Conservation (phyloP, 176 grass and related monocot genomes). For the Ampelocalamus luodianensis region DNA sequence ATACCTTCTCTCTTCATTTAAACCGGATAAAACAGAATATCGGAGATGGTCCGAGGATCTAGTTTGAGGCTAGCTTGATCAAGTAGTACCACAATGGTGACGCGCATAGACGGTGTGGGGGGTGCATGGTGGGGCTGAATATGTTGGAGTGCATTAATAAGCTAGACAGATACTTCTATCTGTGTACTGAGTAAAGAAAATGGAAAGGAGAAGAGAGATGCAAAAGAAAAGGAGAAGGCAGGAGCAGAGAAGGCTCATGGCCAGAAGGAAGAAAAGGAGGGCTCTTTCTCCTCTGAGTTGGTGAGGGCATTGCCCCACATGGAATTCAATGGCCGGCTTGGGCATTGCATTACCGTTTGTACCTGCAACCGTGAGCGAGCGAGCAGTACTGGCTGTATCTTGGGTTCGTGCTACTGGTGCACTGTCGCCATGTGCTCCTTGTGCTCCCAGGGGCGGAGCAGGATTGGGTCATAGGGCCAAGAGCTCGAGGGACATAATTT, state of each 20-base stretch:
- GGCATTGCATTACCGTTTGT: neutral
- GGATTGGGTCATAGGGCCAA: no score
- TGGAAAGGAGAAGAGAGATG: slow-evolving; percentile 8
- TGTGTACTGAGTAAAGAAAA: slow-evolving; percentile 1
- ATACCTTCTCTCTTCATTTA: no score
- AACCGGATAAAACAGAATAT: no score
- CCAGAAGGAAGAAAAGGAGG: neutral
- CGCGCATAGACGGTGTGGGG: no score
- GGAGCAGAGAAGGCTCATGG: slow-evolving; percentile 4
- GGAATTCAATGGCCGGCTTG: slow-evolving; percentile 46
- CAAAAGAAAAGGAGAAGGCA: neutral
- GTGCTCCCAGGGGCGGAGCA: no score
- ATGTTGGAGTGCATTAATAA: slow-evolving; percentile 47
- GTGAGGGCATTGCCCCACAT: slow-evolving; percentile 27
- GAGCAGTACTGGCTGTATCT: no score
- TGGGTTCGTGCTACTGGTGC: neutral
- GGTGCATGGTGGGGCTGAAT: slow-evolving; percentile 33
- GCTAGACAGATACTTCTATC: slow-evolving; percentile 17
- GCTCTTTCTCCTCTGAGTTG: slow-evolving; percentile 27
- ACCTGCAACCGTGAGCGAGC: neutral
- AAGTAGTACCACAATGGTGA: no score
- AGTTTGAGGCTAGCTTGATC: no score
- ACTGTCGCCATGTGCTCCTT: neutral
- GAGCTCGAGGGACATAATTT: no score
- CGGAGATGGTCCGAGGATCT: no score